Evolutionary conservation across 768 basidiomycete species (phyloP).

Genomic region (Floccularia luteovirens): DNA sequence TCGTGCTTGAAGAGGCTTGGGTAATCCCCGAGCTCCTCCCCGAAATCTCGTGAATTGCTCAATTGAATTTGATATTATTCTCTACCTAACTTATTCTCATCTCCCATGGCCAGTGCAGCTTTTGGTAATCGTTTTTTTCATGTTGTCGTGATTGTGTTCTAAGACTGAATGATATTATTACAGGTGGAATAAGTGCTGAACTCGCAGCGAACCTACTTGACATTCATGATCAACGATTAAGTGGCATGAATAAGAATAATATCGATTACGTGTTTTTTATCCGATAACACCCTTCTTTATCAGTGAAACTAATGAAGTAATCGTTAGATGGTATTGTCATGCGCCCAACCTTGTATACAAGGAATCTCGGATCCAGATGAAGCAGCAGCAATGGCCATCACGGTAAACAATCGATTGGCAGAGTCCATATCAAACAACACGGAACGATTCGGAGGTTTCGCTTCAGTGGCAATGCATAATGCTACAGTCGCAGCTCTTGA

Average conservation of each 20-base stretch:
- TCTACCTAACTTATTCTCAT: not conserved
- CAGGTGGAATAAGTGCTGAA: conserved; percentile 12
- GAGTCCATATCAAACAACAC: conserved; percentile 28
- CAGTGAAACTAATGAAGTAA: not conserved
- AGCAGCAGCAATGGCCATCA: conserved; percentile 24
- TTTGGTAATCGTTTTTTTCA: too few species aligned
- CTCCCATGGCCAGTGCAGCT: not conserved
- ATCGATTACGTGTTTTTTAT: conserved; percentile 24
- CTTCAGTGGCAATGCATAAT: conserved; percentile 35
- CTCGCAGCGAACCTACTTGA: conserved; percentile 26
- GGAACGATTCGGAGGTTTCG: conserved; percentile 31
- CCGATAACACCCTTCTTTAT: not conserved
- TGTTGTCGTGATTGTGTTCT: not conserved
- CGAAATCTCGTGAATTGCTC: conserved; percentile 17
- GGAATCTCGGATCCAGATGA: conserved; percentile 23
- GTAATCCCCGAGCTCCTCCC: conserved; percentile 23
- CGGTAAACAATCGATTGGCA: conserved; percentile 27
- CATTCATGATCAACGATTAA: conserved; percentile 28
- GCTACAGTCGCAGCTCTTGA: conserved; percentile 29
- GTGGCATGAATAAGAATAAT: conserved; percentile 25
- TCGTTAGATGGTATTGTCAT: conserved; percentile 29
- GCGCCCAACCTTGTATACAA: conserved; percentile 28
- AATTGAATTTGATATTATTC: not conserved
- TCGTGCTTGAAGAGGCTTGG: conserved; percentile 33
- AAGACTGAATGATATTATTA: not conserved